Evolutionary conservation across 2,329 filamentous ascomycete species (phyloP).

Genomic region (Cercospora janseana): DNA sequence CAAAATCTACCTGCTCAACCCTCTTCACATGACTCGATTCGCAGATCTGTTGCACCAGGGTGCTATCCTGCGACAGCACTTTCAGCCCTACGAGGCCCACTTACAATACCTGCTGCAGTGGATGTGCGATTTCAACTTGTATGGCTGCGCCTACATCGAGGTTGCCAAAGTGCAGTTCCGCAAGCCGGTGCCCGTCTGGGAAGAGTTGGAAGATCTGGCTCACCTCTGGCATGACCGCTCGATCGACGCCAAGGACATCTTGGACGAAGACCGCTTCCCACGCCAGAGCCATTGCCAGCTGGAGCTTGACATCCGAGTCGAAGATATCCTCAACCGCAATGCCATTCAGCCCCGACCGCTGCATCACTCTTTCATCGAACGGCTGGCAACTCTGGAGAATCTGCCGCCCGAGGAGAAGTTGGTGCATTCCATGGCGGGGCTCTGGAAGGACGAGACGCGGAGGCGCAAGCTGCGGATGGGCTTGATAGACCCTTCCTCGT

Average conservation of each 20-base stretch:
- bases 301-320: conserved; percentile 84
- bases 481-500: conserved; percentile 62
- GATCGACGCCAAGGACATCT: conserved; percentile 59
- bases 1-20: conserved; percentile 93
- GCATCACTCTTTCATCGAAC: conserved; percentile 85
- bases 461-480: conserved; percentile 72
- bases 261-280: conserved; percentile 63
- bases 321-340: conserved; percentile 80
- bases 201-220: conserved; percentile 58
- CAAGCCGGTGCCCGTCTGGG: conserved; percentile 67
- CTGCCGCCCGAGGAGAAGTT: conserved; percentile 69
- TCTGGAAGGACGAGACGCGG: conserved; percentile 88
- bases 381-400: conserved; percentile 52
- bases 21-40: conserved; percentile 79
- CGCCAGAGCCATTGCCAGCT: conserved; percentile 83
- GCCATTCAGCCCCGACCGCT: conserved; percentile 73
- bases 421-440: conserved; percentile 86
- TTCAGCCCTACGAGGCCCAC: conserved; percentile 94
- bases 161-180: conserved; percentile 70
- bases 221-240: conserved; percentile 81
- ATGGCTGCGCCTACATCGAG: conserved; percentile 84
- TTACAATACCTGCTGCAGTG: conserved; percentile 90
- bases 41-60: conserved; percentile 86
- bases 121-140: conserved; percentile 98
- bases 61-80: conserved; percentile 74